Evolutionary conservation across 768 basidiomycete species (phyloP).

Genomic region (Dendrothele bispora): DNA sequence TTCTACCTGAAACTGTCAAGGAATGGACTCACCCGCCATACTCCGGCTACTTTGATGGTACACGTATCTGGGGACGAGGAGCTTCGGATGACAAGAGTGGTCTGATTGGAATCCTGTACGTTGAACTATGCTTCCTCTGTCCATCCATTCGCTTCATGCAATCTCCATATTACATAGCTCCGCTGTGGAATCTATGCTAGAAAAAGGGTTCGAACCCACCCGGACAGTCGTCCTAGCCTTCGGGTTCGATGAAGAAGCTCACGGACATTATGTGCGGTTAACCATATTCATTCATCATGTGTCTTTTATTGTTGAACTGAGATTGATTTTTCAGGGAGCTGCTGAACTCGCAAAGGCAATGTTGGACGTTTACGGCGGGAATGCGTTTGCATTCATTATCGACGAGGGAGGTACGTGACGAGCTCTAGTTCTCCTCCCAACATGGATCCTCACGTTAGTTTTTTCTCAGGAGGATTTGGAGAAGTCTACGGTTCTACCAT

Average conservation of each 20-base stretch:
- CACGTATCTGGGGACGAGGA: slow-evolving; percentile 57
- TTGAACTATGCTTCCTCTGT: background rate
- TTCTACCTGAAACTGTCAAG: slow-evolving; percentile 40
- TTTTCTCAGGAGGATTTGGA: slow-evolving; percentile 12
- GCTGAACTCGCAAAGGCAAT: slow-evolving; percentile 34
- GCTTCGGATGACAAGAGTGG: slow-evolving; percentile 54
- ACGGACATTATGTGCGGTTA: slow-evolving; percentile 27
- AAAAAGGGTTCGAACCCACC: slow-evolving; percentile 17
- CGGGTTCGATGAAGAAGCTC: slow-evolving; percentile 57
- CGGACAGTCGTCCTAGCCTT: slow-evolving; percentile 20
- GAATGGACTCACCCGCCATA: slow-evolving; percentile 51
- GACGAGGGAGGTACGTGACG: slow-evolving; percentile 52
- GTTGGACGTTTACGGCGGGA: slow-evolving; percentile 47
- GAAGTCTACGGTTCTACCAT: slow-evolving; percentile 34
- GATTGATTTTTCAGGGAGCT: slow-evolving; percentile 38
- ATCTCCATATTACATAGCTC: background rate
- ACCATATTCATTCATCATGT: too few relatives aligned
- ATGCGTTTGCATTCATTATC: slow-evolving; percentile 58
- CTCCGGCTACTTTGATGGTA: slow-evolving; percentile 47
- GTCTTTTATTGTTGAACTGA: too few relatives aligned
- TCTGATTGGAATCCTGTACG: slow-evolving; percentile 35
- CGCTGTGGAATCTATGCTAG: slow-evolving; percentile 13
- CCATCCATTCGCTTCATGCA: background rate
- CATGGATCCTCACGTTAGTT: background rate
- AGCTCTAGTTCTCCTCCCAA: background rate